Evolutionary conservation across 1,284 basidiomycete species (phyloP).

Genomic region (Sporisorium sorghi): DNA sequence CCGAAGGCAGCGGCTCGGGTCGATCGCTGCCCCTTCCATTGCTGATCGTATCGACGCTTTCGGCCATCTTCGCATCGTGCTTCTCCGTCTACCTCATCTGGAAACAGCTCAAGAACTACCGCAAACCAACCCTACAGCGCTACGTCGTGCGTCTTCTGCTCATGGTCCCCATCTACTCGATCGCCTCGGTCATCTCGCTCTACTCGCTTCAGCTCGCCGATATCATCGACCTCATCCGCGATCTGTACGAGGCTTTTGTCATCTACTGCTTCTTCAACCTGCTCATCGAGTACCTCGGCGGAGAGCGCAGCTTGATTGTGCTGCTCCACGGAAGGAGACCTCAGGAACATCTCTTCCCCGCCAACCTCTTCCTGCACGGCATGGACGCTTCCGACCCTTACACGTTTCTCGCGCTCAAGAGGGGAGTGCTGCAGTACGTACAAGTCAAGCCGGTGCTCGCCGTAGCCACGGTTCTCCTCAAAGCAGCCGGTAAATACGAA

Average conservation of each 20-base stretch:
- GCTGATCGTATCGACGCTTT: slow-evolving; percentile 75
- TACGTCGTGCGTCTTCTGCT: slow-evolving; percentile 96
- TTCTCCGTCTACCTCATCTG: slow-evolving; percentile 85
- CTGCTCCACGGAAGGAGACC: slow-evolving; percentile 89
- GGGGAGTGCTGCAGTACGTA: slow-evolving; percentile 96
- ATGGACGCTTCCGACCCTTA: slow-evolving; percentile 74
- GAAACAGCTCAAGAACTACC: slow-evolving; percentile 80
- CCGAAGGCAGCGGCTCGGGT: slow-evolving; percentile 71
- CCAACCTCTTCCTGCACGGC: slow-evolving; percentile 71
- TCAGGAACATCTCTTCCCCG: slow-evolving; percentile 85
- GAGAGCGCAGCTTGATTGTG: slow-evolving; percentile 90
- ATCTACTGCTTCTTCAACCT: slow-evolving; percentile 79
- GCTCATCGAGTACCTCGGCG: slow-evolving; percentile 80
- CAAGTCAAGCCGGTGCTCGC: slow-evolving; percentile 94
- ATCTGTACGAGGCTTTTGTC: slow-evolving; percentile 97
- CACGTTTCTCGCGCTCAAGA: slow-evolving; percentile 90
- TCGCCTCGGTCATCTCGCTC: slow-evolving; percentile 90
- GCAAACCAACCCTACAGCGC: slow-evolving; percentile 72
- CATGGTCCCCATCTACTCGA: slow-evolving; percentile 94
- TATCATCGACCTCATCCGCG: slow-evolving; percentile 92
- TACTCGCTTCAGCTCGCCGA: slow-evolving; percentile 95
- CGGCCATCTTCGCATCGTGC: slow-evolving; percentile 76
- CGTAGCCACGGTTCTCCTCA: slow-evolving; percentile 83
- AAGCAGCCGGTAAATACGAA: slow-evolving; percentile 85
- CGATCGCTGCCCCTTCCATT: slow-evolving; percentile 73